These are phyloP conservation scores for Codiaeum variegatum DNA, from an alignment of 441 rosid species.

Conservation along the genomic window DNA sequence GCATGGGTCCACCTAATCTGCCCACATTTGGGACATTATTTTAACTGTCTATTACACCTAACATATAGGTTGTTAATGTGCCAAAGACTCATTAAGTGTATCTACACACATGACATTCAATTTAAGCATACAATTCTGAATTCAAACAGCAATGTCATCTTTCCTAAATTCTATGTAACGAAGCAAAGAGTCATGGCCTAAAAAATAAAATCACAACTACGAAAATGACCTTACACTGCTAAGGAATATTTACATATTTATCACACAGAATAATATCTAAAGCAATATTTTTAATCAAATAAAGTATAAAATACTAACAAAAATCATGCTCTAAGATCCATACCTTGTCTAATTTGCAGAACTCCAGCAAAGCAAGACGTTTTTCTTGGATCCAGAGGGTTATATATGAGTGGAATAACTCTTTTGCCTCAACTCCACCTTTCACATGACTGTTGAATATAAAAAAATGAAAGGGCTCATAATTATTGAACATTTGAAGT, in stretches of 20 bases:
- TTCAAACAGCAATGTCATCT: background rate
- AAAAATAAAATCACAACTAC: background rate
- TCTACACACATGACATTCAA: background rate
- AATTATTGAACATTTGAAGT: background rate
- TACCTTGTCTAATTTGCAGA: constrained; percentile 86
- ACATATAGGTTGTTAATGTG: too few relatives aligned
- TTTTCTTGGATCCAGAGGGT: constrained; percentile 80
- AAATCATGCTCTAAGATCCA: constrained; percentile 6
- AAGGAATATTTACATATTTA: background rate
- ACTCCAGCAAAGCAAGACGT: constrained; percentile 59
- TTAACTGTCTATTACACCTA: too few relatives aligned
- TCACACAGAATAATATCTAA: background rate
- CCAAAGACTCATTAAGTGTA: background rate
- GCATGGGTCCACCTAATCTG: background rate
- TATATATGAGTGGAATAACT: constrained; percentile 72
- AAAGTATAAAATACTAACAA: background rate
- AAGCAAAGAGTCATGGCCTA: background rate
- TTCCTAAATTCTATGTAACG: background rate
- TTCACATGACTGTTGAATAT: constrained; percentile 56
- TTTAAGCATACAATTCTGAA: background rate
- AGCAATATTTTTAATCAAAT: background rate
- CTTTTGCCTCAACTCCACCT: constrained; percentile 85
- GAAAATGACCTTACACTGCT: background rate
- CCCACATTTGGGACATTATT: background rate
- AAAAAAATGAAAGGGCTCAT: constrained; percentile 23